These are phyloP conservation scores for Melastoma malabathricum DNA, from an alignment of 345 rosid genomes.

Conservation along the genomic window DNA sequence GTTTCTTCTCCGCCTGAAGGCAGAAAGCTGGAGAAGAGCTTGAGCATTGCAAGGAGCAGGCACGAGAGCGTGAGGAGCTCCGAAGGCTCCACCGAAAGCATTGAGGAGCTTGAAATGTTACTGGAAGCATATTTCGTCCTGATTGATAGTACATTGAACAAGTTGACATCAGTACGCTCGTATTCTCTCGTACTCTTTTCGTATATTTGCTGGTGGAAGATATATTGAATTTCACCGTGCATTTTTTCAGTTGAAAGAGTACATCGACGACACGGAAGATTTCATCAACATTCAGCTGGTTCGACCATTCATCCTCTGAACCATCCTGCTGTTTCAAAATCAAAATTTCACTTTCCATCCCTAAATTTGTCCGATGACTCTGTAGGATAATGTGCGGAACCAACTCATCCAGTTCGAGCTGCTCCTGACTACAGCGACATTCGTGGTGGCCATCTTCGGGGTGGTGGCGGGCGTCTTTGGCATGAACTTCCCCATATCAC, in stretches of 20 bases:
- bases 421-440: conserved; percentile 80
- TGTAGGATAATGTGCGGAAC: conserved; percentile 92
- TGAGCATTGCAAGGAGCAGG: conserved; percentile 81
- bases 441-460: conserved; percentile 91
- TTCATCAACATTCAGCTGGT: conserved; percentile 97
- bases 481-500: conserved; percentile 64
- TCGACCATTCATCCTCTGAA: conserved; percentile 6
- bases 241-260: conserved; percentile 78
- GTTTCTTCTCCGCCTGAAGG: conserved; percentile 77
- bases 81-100: conserved; percentile 54
- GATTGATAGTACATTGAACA: conserved; percentile 91
- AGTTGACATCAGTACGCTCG: conserved; percentile 71
- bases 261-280: conserved; percentile 94
- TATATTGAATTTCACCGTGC: not conserved
- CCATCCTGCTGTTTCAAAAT: not conserved
- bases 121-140: conserved; percentile 97
- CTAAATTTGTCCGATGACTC: not conserved
- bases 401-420: conserved; percentile 96
- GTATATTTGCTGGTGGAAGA: not conserved
- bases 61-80: conserved; percentile 87
- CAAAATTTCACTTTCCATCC: no score
- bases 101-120: conserved; percentile 97
- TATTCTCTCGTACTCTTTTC: not conserved
- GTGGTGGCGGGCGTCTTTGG: conserved; percentile 97
- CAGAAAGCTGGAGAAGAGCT: conserved; percentile 71